Evolutionary conservation across 23 red algal species (phyloP).

Genomic region (Gracilaria domingensis): DNA sequence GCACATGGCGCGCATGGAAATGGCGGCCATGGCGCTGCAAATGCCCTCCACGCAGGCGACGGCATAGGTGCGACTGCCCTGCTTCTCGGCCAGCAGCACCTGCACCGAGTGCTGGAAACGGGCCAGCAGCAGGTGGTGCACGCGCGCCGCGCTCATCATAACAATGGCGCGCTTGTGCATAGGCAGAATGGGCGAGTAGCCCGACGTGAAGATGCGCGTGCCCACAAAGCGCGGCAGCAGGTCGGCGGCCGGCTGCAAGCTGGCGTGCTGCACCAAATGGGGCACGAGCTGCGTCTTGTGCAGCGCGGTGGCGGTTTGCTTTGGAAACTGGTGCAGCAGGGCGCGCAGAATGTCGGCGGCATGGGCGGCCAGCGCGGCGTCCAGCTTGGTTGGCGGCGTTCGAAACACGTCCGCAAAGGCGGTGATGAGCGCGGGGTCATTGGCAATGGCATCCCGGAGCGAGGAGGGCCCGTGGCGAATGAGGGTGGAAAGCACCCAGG

Average conservation of each 20-base stretch:
- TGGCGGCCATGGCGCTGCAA: constrained; percentile 42
- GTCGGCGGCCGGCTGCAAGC: constrained; percentile 50
- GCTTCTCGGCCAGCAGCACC: not conserved
- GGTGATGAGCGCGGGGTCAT: constrained; percentile 27
- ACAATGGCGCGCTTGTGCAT: constrained; percentile 48
- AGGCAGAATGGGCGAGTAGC: constrained; percentile 27
- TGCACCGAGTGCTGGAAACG: constrained; percentile 26
- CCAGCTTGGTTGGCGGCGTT: constrained; percentile 28
- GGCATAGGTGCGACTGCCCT: not conserved
- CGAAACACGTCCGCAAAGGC: constrained; percentile 42
- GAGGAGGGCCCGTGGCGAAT: constrained; percentile 36
- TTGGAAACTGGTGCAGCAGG: constrained; percentile 26
- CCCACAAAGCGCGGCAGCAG: constrained; percentile 40
- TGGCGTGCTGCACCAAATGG: constrained; percentile 20
- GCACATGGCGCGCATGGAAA: constrained; percentile 44
- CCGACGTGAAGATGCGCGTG: constrained; percentile 36
- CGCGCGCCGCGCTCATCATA: constrained; percentile 19
- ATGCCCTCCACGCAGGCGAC: constrained; percentile 8
- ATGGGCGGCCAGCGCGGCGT: constrained; percentile 29
- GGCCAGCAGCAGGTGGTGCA: constrained; percentile 34
- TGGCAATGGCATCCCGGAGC: constrained; percentile 29
- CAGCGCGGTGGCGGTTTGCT: constrained; percentile 54
- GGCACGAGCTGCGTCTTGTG: not conserved
- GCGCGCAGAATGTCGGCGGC: constrained; percentile 57
- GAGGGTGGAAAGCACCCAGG: constrained; percentile 46